A percentile compares a stretch with the other conserved stretches of the same genome.
These are phyloP conservation scores for Ganoderma multipileum DNA, from an alignment of 1,284 basidiomycete genomes.

Conservation along the genomic window DNA sequence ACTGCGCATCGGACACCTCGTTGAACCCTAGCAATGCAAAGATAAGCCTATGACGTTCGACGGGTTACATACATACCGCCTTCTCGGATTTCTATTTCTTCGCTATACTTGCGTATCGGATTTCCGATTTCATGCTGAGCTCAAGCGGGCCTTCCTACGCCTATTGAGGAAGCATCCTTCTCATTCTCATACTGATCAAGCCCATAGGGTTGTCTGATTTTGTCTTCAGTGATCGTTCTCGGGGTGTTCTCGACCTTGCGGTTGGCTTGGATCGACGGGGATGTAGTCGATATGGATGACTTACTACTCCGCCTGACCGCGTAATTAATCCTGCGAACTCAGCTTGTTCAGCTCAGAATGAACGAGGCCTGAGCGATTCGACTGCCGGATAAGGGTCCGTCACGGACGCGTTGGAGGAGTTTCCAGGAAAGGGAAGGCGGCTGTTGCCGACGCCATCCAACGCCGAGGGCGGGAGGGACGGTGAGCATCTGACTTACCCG, in stretches of 20 bases:
- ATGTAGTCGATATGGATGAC: background rate
- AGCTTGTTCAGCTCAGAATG: background rate
- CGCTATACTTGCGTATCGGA: background rate
- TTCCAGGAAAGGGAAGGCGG: slow-evolving; percentile 20
- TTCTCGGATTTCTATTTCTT: background rate
- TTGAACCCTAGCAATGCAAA: background rate
- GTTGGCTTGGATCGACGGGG: background rate
- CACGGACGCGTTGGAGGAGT: slow-evolving; percentile 22
- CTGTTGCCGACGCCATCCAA: slow-evolving; percentile 11
- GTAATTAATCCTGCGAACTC: background rate
- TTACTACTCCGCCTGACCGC: background rate
- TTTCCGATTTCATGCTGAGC: background rate
- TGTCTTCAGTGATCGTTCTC: background rate
- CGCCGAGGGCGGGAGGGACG: slow-evolving; percentile 9
- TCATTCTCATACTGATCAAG: background rate
- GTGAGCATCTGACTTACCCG: slow-evolving; percentile 24
- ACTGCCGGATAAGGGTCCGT: background rate
- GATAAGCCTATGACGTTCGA: background rate
- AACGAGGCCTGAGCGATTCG: background rate
- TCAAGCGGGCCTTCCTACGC: background rate
- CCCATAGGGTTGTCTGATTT: background rate
- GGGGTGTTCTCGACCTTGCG: background rate
- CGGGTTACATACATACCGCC: background rate
- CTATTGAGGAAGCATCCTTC: background rate
- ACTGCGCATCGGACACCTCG: background rate